Evolutionary conservation across 2,329 filamentous ascomycete species (phyloP), one percentile per base, ranked within the genome.

Genomic region (Fusarium sambucinum): DNA sequence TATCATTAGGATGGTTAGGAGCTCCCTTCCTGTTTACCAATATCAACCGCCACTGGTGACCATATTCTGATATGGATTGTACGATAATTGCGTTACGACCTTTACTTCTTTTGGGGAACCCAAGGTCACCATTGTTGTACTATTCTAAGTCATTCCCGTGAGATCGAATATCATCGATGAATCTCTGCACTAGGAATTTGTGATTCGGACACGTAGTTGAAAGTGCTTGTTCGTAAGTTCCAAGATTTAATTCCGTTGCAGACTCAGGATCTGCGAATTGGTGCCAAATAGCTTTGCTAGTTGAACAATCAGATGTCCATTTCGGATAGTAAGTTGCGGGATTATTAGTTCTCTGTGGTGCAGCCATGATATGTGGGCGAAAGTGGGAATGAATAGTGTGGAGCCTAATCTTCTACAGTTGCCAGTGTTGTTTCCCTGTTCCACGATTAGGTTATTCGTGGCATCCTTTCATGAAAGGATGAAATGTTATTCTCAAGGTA

Each of bases 11-110:
- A 14, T 38, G 37, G n/a, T 21, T 21, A 5, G 37, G 37, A 38
- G 21, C 12, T 7, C 13, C 10, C 6, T 19, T 5, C 8, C n/a
- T 19, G 17, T 32, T 46, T 29, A 32, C n/a, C 14, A 45, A 45
- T 9, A 23, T 9, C 16, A 33, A 23, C 7, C 2, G 1, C 29
- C 6, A 14, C 7, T 7, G 0, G 10, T 2, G 3, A 14, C 41
- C 41, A 9, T 12, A 12, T 3, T 5, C 3, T 5, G 27, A 27
- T 6, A 27, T 27, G 27, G 27, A 27, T 27, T 27, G 6, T 5
- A 27, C 6, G 27, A 27, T 27, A 27, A 7, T 7, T 25, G 25
- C 7, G 25, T 7, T 7, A 7, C 7, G 5, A 7, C 7, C 5
- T 4, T 25, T 7, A 25, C 25, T 25, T 25, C 25, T 7, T 25